Conservation (phyloP, 2,329 filamentous ascomycete species). For the Botrytis paeoniae region DNA sequence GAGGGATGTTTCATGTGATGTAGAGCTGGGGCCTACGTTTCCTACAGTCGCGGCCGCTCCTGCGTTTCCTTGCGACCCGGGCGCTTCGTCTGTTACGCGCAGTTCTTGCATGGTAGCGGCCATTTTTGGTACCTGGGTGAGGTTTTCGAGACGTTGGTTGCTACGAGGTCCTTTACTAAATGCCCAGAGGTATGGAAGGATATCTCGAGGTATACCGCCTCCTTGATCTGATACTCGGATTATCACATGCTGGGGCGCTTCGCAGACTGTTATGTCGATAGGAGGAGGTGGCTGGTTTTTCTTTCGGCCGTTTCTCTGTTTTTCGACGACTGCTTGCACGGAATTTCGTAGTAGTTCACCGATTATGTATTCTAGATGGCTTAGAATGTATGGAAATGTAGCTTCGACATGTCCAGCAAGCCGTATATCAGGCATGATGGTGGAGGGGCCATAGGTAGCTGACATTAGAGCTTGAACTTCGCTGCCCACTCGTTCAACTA, state of each 20-base stretch:
- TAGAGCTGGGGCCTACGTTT: slow-evolving; percentile 4
- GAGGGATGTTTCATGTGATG: slow-evolving; percentile 53
- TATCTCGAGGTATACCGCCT: slow-evolving; percentile 81
- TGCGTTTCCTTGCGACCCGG: slow-evolving; percentile 25
- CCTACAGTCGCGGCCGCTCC: slow-evolving; percentile 33
- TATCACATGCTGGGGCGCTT: slow-evolving; percentile 91
- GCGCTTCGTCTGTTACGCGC: slow-evolving; percentile 44
- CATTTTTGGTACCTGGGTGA: slow-evolving; percentile 83
- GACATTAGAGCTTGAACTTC: slow-evolving; percentile 72
- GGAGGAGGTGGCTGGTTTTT: slow-evolving; percentile 58
- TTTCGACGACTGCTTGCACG: slow-evolving; percentile 86
- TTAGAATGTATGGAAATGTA: slow-evolving; percentile 94
- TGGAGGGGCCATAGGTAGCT: slow-evolving; percentile 68
- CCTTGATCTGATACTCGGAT: slow-evolving; percentile 95
- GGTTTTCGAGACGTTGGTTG: slow-evolving; percentile 74
- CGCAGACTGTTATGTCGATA: slow-evolving; percentile 92
- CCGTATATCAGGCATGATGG: slow-evolving; percentile 73
- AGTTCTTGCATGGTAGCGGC: slow-evolving; percentile 92
- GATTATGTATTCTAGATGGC: slow-evolving; percentile 94
- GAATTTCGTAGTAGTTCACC: slow-evolving; percentile 94
- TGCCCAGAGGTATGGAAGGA: slow-evolving; percentile 90
- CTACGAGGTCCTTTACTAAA: slow-evolving; percentile 90
- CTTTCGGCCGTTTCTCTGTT: slow-evolving; percentile 47
- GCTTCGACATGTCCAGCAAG: slow-evolving; percentile 83
- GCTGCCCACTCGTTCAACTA: slow-evolving; percentile 77